phyloP scores from a whole-genome alignment of 345 rosid genomes.

The Arabis hirsuta region DNA sequence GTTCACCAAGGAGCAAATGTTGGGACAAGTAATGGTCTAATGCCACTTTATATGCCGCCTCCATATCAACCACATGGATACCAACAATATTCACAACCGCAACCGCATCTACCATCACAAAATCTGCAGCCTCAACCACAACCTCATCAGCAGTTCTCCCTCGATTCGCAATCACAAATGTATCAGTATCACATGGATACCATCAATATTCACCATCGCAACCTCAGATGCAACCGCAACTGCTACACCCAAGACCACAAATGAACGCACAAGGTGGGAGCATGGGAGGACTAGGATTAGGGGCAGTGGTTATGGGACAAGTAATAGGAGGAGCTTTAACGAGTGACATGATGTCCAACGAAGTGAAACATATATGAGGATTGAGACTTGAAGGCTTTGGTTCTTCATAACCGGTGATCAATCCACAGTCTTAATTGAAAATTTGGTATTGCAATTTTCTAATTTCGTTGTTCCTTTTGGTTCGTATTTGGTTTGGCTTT shows the following conservation, averaged over 20 bases:
- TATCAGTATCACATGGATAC: not conserved
- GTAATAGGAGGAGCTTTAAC: constrained; percentile 33
- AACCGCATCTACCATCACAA: constrained; percentile 23
- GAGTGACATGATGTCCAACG: constrained; percentile 63
- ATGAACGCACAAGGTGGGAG: constrained; percentile 37
- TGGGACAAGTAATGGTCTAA: constrained; percentile 20
- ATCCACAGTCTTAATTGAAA: too few relatives aligned
- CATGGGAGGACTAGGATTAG: constrained; percentile 51
- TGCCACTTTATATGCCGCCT: constrained; percentile 28
- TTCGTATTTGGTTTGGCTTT: not conserved
- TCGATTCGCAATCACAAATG: not conserved
- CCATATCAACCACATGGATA: constrained; percentile 30
- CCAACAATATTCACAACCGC: constrained; percentile 18
- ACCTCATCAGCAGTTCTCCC: constrained; percentile 27
- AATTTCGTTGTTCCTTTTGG: not conserved
- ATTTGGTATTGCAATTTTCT: not conserved
- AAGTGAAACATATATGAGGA: not conserved
- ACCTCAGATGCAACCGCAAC: constrained; percentile 25
- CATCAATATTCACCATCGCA: constrained; percentile 28
- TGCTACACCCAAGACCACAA: too few relatives aligned
- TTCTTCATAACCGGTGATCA: too few relatives aligned
- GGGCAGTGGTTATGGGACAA: constrained; percentile 56
- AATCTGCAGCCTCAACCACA: constrained; percentile 30
- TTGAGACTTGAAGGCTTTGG: not conserved
- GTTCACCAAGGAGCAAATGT: constrained; percentile 10